Base-by-base conservation (phyloP, 2,329 filamentous ascomycete genomes). In the Pseudogymnoascus sp. region DNA sequence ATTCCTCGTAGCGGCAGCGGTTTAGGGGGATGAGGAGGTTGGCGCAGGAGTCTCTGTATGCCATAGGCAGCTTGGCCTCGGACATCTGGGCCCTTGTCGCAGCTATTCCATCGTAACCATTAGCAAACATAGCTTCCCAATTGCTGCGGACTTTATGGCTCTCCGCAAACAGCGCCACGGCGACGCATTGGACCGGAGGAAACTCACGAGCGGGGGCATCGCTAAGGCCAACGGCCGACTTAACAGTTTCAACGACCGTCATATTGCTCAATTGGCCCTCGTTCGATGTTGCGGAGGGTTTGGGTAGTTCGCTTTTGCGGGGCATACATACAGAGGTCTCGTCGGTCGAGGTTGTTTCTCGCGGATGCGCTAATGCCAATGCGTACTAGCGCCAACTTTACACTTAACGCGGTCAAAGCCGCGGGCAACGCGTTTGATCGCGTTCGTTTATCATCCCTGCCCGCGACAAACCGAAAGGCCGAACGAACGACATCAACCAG, bases 41-140 rank as follows among this genome's bases (percentile, higher is more conserved):
- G 67, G 93, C 95, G 80, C 95, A 99, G 79, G 88, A 93, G 79
- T 99, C 95, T 75, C 95, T 87, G 84, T 99, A 99, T 72, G 89
- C 83, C 62, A 97, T 78, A 11, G 95, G 93, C 61, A 97, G 84
- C 74, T 86, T 88, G 70, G 93, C 93, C 72, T 91, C 91, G 74
- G 90, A 88, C 93, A 97, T 97, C 78, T 95, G 90, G 82, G 96
- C 88, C 77, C 91, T 86, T 68, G 90, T 91, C 70, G 91, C 91
- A 77, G 83, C 88, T 91, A 74, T 19, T 40, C 37, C n/a, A 2
- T 11, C 61, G 33, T 44, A 59, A 21, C 33, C 63, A 44, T 56
- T 35, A 61, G 31, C 46, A 23, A 60, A 6, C 17, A 67, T 65
- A 70, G 62, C n/a, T 46, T 56, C 33, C 21, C 5, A 62, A 23